These are phyloP conservation scores for Brassica juncea DNA, from an alignment of 345 rosid genomes.

Conservation along the genomic window DNA sequence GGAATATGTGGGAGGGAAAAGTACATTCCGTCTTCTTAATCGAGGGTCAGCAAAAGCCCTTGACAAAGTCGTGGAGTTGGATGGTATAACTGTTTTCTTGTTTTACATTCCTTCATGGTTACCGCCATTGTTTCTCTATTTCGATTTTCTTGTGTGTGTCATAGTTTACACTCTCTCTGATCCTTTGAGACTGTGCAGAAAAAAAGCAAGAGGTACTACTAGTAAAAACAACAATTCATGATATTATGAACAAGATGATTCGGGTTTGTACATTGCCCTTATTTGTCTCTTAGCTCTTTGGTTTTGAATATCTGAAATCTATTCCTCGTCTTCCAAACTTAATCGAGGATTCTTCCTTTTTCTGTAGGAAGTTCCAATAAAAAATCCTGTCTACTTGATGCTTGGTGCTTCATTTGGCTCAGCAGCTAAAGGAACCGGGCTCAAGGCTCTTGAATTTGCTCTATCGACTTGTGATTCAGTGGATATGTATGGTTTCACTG, in stretches of 20 bases:
- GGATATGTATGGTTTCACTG: constrained; percentile 97
- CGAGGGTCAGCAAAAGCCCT: constrained; percentile 98
- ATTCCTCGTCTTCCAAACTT: neutral
- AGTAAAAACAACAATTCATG: constrained; percentile 92
- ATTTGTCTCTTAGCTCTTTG: constrained; percentile 13
- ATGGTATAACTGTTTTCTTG: constrained; percentile 53
- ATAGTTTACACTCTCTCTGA: constrained; percentile 21
- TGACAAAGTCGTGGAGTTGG: constrained; percentile 96
- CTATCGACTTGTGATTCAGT: constrained; percentile 87
- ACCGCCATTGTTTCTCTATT: constrained; percentile 9
- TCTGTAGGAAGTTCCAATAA: constrained; percentile 92
- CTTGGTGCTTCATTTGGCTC: constrained; percentile 96
- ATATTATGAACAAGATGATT: constrained; percentile 94
- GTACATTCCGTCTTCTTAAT: constrained; percentile 89
- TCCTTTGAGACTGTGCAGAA: constrained; percentile 51
- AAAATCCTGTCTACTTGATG: constrained; percentile 87
- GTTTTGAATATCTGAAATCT: constrained; percentile 7
- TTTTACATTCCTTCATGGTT: constrained; percentile 10
- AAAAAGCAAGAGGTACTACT: constrained; percentile 73
- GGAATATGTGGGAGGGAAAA: constrained; percentile 78
- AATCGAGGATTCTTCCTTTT: neutral
- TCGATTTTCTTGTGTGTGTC: neutral
- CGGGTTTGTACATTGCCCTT: constrained; percentile 51
- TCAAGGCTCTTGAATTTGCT: constrained; percentile 95
- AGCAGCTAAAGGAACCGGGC: constrained; percentile 97